Evolutionary conservation across 495 filamentous ascomycete species (phyloP).

Genomic region (Trichoderma erinaceum): DNA sequence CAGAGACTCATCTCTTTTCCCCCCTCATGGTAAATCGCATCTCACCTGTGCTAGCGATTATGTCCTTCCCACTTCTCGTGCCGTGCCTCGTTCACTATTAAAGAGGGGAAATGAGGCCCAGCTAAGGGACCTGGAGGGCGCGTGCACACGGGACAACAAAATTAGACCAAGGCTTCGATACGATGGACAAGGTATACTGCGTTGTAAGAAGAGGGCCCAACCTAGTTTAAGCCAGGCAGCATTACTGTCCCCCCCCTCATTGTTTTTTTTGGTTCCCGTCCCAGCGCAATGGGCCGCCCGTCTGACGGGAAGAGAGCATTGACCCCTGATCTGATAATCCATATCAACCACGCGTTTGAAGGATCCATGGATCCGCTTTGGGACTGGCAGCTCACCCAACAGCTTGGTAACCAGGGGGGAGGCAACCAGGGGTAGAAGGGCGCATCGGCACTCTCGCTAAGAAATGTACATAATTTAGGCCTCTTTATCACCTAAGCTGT

Average conservation of each 20-base stretch:
- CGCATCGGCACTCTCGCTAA: too few species aligned
- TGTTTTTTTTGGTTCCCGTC: conserved; percentile 8
- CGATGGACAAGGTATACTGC: too few species aligned
- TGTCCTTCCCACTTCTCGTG: too few species aligned
- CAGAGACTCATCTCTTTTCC: not conserved
- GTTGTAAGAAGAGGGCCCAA: not conserved
- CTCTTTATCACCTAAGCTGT: too few species aligned
- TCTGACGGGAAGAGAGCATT: not conserved
- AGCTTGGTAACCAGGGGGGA: not conserved
- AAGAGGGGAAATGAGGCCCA: too few species aligned
- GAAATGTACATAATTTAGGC: not conserved
- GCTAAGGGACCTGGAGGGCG: too few species aligned
- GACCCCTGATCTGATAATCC: not conserved
- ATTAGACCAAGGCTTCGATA: too few species aligned
- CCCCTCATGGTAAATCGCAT: not conserved
- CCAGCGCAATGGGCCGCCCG: conserved; percentile 12
- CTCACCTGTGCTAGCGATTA: not conserved
- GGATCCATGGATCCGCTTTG: not conserved
- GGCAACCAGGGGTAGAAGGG: too few species aligned
- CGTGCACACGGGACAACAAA: too few species aligned
- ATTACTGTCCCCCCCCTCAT: not conserved
- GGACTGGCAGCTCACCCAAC: not conserved
- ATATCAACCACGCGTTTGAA: not conserved
- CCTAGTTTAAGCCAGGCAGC: not conserved
- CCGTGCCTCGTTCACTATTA: not conserved